Percentiles rank a stretch among this genome's conserved stretches.
Conservation (phyloP, 2,329 filamentous ascomycete species). For the Scytalidium sp. region DNA sequence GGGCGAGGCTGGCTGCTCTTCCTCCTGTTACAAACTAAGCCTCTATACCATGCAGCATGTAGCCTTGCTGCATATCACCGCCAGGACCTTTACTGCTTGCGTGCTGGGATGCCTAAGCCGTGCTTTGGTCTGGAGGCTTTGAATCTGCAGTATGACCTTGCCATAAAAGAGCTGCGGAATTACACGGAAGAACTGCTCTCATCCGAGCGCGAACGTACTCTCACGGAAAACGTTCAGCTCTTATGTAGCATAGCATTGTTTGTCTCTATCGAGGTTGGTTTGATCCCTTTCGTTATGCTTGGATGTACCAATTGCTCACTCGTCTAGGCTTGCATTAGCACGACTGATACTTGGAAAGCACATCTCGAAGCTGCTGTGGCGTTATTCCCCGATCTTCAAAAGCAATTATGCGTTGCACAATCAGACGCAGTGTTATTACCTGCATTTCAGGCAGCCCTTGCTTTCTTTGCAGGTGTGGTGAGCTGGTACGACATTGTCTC, state of each 20-base stretch:
- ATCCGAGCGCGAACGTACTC: constrained; percentile 45
- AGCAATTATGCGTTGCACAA: constrained; percentile 7
- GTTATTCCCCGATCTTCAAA: constrained; percentile 39
- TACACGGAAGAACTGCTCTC: constrained; percentile 20
- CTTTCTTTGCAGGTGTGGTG: constrained; percentile 46
- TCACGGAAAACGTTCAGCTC: constrained; percentile 49
- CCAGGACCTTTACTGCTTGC: constrained; percentile 38
- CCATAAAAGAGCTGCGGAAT: constrained; percentile 32
- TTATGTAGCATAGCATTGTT: constrained; percentile 21
- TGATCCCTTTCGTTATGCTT: neutral
- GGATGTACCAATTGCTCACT: neutral
- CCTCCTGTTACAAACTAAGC: constrained; percentile 51
- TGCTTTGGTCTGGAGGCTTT: neutral
- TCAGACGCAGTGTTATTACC: neutral
- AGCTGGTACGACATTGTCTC: constrained; percentile 47
- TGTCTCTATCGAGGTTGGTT: constrained; percentile 13
- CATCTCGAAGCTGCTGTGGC: constrained; percentile 48
- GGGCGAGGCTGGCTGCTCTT: constrained; percentile 60
- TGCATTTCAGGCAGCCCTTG: constrained; percentile 43
- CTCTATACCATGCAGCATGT: constrained; percentile 53
- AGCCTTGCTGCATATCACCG: constrained; percentile 56
- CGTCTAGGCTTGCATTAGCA: constrained; percentile 27
- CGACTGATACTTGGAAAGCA: constrained; percentile 45
- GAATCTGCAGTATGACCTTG: constrained; percentile 29
- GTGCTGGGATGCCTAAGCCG: constrained; percentile 18